Evolutionary conservation across 495 filamentous ascomycete species (phyloP), one percentile per base, ranked within the genome.

Genomic region (Penicillium canariense): DNA sequence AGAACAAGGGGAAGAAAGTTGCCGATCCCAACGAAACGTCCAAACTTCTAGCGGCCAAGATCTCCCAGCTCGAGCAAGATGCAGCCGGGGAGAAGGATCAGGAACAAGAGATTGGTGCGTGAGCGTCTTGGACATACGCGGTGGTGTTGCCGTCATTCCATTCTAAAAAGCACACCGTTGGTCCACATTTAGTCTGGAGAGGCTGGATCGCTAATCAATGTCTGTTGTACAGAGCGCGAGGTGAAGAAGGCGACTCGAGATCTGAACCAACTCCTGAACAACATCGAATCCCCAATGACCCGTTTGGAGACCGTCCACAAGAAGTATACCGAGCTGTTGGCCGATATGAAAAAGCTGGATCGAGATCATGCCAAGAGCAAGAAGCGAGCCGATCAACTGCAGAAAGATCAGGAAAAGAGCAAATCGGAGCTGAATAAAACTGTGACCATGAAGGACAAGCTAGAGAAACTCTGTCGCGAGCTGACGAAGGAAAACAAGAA

Each of bases 401-500:
- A 98, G 72, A 97, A 97, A 69, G 94, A 98, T 58, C 95, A 95
- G 68, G 94, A 98, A 70, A 85, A 88, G 56, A 83, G 84, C 17
- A 84, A 89, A 57, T 87, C 86, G 32, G 94, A 98, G 68, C 78
- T 96, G 48, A 92, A 81, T 70, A 95, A 94, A 69, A 91, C 89
- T 18, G 83, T 87, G 8, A 84, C 84, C 10, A 84, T 96, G 65
- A 96, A 92, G 68, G 89, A 96, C 56, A 97, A 97, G 70, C 75
- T 97, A 34, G 95, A 97, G 67, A 97, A 96, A 64, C 76, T 97
- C 35, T 96, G 91, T 59, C 77, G 94, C 28, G 93, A 97, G 63
- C 76, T 97, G 30, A 91, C 92, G 36, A 88, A 90, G 62, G 95
- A 98, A 66, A 97, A 97, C 69, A 97, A 97, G 68, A 90, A 92